phyloP scores from a whole-genome alignment of 75 land plant genomes.

The Sequoia sempervirens region DNA sequence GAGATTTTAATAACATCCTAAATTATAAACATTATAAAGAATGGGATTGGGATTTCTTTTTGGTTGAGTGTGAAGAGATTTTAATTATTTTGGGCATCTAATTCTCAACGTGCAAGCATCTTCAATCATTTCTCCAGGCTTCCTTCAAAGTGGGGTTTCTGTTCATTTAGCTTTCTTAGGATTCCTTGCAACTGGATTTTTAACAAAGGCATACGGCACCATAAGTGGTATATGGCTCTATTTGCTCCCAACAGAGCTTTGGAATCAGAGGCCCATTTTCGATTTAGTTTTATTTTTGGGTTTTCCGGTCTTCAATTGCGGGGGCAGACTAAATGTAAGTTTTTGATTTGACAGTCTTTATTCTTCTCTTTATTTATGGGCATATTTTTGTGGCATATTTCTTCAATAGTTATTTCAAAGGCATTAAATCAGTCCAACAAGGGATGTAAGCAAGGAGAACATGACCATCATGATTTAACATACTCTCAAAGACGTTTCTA shows the following conservation, averaged over 20 bases:
- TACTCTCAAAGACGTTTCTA: no score
- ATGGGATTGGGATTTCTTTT: neutral
- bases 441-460: no score
- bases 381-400: neutral
- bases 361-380: neutral
- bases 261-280: no score
- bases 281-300: neutral
- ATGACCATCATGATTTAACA: no score
- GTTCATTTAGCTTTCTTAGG: neutral
- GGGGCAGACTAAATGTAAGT: neutral
- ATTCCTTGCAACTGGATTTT: neutral
- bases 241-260: neutral
- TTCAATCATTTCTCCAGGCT: neutral
- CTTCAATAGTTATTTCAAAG: no score
- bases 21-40: no score
- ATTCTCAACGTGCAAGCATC: constrained; percentile 4
- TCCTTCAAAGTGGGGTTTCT: neutral
- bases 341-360: neutral
- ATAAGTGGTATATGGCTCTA: neutral
- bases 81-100: neutral
- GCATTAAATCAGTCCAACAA: no score
- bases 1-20: no score
- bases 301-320: neutral
- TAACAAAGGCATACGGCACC: neutral
- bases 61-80: neutral